A percentile compares a stretch with the other conserved stretches of the same genome.
Conservation (phyloP, 2,329 filamentous ascomycete genomes). For the Fonsecaea multimorphosa region DNA sequence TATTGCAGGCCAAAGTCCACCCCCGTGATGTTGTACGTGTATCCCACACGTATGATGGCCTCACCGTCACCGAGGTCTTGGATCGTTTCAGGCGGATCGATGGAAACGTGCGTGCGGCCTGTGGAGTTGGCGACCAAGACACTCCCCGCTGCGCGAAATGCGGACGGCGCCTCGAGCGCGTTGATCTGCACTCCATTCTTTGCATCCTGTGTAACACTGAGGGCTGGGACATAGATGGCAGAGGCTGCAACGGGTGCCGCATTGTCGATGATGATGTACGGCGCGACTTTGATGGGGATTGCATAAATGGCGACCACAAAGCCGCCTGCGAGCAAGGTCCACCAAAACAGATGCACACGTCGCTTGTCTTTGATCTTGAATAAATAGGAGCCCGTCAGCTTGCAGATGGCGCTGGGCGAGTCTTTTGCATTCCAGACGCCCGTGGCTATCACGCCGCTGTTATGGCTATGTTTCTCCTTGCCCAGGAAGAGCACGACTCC, state of each 20-base stretch:
- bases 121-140: slow-evolving; percentile 14
- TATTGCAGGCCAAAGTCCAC: slow-evolving; percentile 18
- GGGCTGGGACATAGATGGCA: slow-evolving; percentile 7
- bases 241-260: slow-evolving; percentile 12
- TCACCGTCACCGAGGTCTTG: slow-evolving; percentile 15
- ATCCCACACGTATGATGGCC: slow-evolving; percentile 15
- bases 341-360: slow-evolving; percentile 4
- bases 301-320: slow-evolving; percentile 17
- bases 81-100: slow-evolving; percentile 10
- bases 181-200: slow-evolving; percentile 9
- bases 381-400: slow-evolving; percentile 9
- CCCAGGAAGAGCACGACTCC: slow-evolving; percentile 17
- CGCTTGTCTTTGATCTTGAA: slow-evolving; percentile 18
- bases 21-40: slow-evolving; percentile 14
- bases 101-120: neutral
- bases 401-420: slow-evolving; percentile 12
- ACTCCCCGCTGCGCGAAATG: slow-evolving; percentile 13
- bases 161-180: slow-evolving; percentile 17
- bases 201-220: neutral
- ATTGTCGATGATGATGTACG: slow-evolving; percentile 18
- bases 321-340: slow-evolving; percentile 1
- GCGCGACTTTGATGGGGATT: slow-evolving; percentile 19
- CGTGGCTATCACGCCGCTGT: slow-evolving; percentile 19
- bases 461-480: slow-evolving; percentile 19
- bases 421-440: slow-evolving; percentile 17